Evolutionary conservation across 2,329 filamentous ascomycete genomes (phyloP).

Genomic region (Hirsutella rhossiliensis): DNA sequence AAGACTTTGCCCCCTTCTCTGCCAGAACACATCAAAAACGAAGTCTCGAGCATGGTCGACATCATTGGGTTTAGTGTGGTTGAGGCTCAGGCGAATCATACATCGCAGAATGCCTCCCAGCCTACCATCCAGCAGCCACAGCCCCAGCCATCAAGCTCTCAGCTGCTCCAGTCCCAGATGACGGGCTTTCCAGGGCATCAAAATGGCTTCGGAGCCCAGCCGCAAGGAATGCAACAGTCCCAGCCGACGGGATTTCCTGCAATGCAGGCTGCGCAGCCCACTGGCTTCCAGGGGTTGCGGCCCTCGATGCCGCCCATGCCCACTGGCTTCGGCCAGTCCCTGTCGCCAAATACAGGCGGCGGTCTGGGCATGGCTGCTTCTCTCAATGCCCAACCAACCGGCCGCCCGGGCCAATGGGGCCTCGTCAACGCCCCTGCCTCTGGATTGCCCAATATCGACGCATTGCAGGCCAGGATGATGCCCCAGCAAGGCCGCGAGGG

Average conservation of each 20-base stretch:
- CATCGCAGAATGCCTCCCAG: conserved; percentile 47
- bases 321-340: conserved; percentile 39
- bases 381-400: conserved; percentile 88
- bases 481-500: conserved; percentile 85
- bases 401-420: conserved; percentile 92
- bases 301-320: conserved; percentile 79
- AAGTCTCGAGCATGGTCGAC: conserved; percentile 98
- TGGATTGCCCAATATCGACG: conserved; percentile 87
- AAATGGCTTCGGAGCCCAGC: conserved; percentile 44
- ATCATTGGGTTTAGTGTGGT: conserved; percentile 92
- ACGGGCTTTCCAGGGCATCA: conserved; percentile 53
- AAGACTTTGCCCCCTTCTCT: conserved; percentile 64
- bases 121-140: conserved; percentile 56
- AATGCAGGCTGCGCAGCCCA: conserved; percentile 56
- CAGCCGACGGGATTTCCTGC: conserved; percentile 62
- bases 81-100: conserved; percentile 53
- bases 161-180: conserved; percentile 53
- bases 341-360: conserved; percentile 22
- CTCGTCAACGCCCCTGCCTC: conserved; percentile 86
- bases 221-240: conserved; percentile 50
- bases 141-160: conserved; percentile 61
- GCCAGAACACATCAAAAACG: conserved; percentile 83
- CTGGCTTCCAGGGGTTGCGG: conserved; percentile 74
- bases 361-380: conserved; percentile 47
- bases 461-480: conserved; percentile 91